Percentiles rank a stretch among this genome's conserved stretches.
phyloP scores from a whole-genome alignment of 345 rosid genomes.

The Anastatica hierochuntica region DNA sequence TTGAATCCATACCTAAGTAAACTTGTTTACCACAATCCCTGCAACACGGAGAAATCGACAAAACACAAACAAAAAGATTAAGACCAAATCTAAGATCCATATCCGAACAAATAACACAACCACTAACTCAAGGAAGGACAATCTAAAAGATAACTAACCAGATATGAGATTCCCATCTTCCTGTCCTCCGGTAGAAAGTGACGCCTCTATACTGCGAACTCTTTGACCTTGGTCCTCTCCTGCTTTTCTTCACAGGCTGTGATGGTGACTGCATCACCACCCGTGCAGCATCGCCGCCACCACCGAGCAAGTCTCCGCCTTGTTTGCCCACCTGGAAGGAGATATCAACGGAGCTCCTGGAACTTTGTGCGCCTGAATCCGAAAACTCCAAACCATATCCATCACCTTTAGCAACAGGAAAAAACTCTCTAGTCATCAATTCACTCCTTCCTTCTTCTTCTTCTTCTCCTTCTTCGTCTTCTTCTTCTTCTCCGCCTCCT shows the following conservation, averaged over 20 bases:
- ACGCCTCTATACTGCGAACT: constrained; percentile 98
- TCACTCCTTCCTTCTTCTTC: constrained; percentile 24
- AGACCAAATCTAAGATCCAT: constrained; percentile 1
- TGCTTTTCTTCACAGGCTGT: constrained; percentile 74
- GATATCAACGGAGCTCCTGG: constrained; percentile 43
- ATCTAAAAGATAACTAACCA: constrained; percentile 41
- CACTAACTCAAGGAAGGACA: no score
- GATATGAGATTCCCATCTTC: constrained; percentile 97
- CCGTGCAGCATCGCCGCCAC: constrained; percentile 15
- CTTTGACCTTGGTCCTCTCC: constrained; percentile 92
- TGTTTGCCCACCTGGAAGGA: constrained; percentile 29
- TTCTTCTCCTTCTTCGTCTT: constrained; percentile 6
- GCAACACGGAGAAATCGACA: no score
- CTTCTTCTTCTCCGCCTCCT: constrained; percentile 13
- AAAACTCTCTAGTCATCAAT: constrained; percentile 49
- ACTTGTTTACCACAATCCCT: constrained; percentile 99
- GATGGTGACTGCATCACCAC: constrained; percentile 28
- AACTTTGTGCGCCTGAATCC: constrained; percentile 30
- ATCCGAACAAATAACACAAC: no score
- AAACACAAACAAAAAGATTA: constrained; percentile 4
- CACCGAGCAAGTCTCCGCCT: constrained; percentile 25
- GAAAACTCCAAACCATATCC: constrained; percentile 5
- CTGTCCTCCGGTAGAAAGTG: constrained; percentile 89
- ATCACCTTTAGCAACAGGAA: constrained; percentile 38
- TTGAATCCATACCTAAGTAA: constrained; percentile 60